Evolutionary conservation across 208 protist species (phyloP).

Genomic region (Leishmania mexicana): DNA sequence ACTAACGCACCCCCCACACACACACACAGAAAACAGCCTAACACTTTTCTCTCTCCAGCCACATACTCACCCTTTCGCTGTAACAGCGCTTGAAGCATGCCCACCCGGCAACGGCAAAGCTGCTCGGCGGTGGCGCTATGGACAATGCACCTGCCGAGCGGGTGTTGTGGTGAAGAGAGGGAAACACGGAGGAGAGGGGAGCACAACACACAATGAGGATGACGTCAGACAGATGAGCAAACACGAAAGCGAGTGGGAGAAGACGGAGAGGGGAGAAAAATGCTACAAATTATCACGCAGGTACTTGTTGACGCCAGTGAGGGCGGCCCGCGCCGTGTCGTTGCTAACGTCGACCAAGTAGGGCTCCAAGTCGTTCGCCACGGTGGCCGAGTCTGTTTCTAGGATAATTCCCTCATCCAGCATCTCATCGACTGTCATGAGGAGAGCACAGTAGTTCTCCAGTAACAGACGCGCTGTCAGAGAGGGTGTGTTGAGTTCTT

Average conservation of each 20-base stretch:
- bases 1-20: not conserved
- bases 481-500: constrained; percentile 52
- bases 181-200: not conserved
- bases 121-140: not conserved
- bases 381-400: constrained; percentile 60
- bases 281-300: constrained; percentile 75
- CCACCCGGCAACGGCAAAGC: not conserved
- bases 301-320: constrained; percentile 87
- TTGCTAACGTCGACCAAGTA: constrained; percentile 58
- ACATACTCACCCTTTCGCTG: not conserved
- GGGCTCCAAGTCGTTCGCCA: constrained; percentile 64
- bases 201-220: not conserved
- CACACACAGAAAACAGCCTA: not conserved
- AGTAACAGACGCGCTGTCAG: constrained; percentile 62
- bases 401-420: constrained; percentile 92
- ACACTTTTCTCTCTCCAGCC: not conserved
- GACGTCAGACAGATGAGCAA: not conserved
- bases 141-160: not conserved
- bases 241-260: not conserved
- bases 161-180: not conserved
- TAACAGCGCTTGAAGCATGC: not conserved
- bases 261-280: not conserved
- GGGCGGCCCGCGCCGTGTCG: constrained; percentile 67
- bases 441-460: constrained; percentile 86
- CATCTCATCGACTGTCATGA: constrained; percentile 90